A percentile compares a stretch with the other conserved stretches of the same genome.
Evolutionary conservation across 202 grass and related monocot species (phyloP).

Genomic region (Saccharum hybrid): DNA sequence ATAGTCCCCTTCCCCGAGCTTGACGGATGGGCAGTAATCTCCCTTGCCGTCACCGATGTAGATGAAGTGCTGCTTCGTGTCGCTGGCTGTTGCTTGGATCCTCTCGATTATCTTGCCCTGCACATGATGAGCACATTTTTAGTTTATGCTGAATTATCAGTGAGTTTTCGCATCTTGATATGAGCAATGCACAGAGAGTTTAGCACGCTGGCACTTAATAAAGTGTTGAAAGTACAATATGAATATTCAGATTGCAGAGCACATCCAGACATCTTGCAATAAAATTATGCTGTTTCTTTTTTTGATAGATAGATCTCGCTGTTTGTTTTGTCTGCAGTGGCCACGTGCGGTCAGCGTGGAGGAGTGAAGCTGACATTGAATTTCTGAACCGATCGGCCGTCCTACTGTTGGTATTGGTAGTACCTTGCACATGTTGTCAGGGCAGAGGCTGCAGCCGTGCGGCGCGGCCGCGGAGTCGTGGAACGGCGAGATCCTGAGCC

Average conservation of each 20-base stretch:
- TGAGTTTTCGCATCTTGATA: not conserved
- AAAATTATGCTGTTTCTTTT: not conserved
- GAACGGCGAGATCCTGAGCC: constrained; percentile 71
- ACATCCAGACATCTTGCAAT: not conserved
- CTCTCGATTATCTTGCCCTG: constrained; percentile 78
- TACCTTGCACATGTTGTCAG: constrained; percentile 95
- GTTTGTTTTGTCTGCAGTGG: constrained; percentile 12
- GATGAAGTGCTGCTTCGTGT: constrained; percentile 55
- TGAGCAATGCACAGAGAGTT: constrained; percentile 17
- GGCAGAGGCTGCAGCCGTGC: constrained; percentile 77
- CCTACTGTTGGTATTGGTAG: constrained; percentile 30
- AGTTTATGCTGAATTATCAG: not conserved
- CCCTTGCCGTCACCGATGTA: constrained; percentile 81
- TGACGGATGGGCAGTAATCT: constrained; percentile 78
- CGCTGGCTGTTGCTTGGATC: constrained; percentile 42
- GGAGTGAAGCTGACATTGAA: constrained; percentile 12
- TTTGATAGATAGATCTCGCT: constrained; percentile 1
- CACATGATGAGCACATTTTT: constrained; percentile 37
- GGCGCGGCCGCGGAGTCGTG: constrained; percentile 44
- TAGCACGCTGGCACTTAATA: not conserved
- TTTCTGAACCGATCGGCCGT: constrained; percentile 12
- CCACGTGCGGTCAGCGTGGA: constrained; percentile 33
- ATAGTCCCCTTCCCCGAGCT: constrained; percentile 67
- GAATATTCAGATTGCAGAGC: constrained; percentile 15
- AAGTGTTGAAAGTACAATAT: not conserved